Conservation (phyloP, 2,329 filamentous ascomycete genomes). For the Beauveria medogensis region DNA sequence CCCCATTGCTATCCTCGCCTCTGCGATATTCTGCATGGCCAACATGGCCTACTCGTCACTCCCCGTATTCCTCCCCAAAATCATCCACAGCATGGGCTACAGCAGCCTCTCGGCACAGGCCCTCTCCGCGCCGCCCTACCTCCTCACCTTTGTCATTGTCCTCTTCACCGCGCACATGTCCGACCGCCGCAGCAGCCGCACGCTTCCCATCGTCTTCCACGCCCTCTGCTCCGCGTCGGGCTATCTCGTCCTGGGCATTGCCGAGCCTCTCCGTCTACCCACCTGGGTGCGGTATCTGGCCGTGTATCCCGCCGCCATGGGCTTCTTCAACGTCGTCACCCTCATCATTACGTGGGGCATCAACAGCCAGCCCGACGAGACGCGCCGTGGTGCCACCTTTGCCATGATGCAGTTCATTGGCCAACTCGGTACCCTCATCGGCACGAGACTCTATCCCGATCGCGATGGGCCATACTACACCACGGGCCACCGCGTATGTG, state of each 20-base stretch:
- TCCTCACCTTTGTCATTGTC: constrained; percentile 64
- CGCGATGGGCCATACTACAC: constrained; percentile 54
- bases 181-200: constrained; percentile 56
- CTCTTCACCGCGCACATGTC: constrained; percentile 65
- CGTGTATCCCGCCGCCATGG: constrained; percentile 68
- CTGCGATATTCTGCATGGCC: constrained; percentile 76
- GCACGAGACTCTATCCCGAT: constrained; percentile 56
- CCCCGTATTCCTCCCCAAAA: constrained; percentile 79
- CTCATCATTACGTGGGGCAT: constrained; percentile 82
- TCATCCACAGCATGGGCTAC: constrained; percentile 70
- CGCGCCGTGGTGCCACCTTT: constrained; percentile 66
- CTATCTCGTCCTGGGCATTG: constrained; percentile 53
- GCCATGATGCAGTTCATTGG: constrained; percentile 75
- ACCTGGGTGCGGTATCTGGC: constrained; percentile 57
- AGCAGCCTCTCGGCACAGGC: constrained; percentile 61
- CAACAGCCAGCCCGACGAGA: constrained; percentile 69
- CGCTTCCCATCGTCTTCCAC: constrained; percentile 59
- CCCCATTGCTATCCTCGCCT: constrained; percentile 66
- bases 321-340: constrained; percentile 79
- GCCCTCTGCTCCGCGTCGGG: constrained; percentile 57
- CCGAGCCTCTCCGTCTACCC: constrained; percentile 36
- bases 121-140: constrained; percentile 73
- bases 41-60: constrained; percentile 85
- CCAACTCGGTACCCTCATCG: constrained; percentile 68
- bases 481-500: constrained; percentile 54